A percentile compares a stretch with the other conserved stretches of the same genome.
phyloP scores from a whole-genome alignment of 1,284 basidiomycete species.

The Ustilago vetiveriae region DNA sequence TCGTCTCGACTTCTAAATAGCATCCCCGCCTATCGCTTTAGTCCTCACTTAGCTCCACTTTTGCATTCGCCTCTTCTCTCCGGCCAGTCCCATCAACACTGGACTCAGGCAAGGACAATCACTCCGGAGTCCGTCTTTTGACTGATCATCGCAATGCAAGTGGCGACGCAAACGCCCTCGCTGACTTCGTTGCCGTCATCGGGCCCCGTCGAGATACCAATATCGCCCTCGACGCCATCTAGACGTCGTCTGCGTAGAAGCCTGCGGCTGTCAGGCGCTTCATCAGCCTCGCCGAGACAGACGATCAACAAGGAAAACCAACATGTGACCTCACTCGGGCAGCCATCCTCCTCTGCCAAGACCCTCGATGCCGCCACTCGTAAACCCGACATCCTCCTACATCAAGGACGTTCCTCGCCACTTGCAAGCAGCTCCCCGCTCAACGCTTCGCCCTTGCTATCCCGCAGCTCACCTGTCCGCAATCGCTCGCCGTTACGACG shows the following conservation, averaged over 20 bases:
- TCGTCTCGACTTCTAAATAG: too few relatives aligned
- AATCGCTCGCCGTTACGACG: constrained; percentile 19
- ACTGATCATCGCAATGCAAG: constrained; percentile 14
- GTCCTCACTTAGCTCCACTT: too few relatives aligned
- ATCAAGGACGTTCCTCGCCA: constrained; percentile 1
- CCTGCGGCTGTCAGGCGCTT: constrained; percentile 24
- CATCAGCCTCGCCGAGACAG: constrained; percentile 10
- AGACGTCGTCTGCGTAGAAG: constrained; percentile 27
- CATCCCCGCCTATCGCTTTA: too few relatives aligned
- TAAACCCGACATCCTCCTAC: constrained; percentile 10
- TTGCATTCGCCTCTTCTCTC: too few relatives aligned
- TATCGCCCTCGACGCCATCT: constrained; percentile 9
- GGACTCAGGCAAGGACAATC: not conserved
- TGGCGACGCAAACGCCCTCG: constrained; percentile 1
- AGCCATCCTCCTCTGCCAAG: constrained; percentile 30
- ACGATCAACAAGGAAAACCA: constrained; percentile 25
- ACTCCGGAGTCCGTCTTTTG: not conserved
- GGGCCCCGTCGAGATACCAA: constrained; percentile 1
- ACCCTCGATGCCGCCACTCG: constrained; percentile 14
- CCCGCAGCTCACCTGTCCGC: constrained; percentile 19
- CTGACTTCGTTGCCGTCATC: not conserved
- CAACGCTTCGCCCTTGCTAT: constrained; percentile 15
- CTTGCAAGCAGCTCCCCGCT: constrained; percentile 8
- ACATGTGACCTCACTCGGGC: not conserved
- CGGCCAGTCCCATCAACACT: too few relatives aligned